A percentile compares a stretch with the other conserved stretches of the same genome.
Conservation (phyloP, 2,329 filamentous ascomycete genomes). For the Sclerotinia subarctica region DNA sequence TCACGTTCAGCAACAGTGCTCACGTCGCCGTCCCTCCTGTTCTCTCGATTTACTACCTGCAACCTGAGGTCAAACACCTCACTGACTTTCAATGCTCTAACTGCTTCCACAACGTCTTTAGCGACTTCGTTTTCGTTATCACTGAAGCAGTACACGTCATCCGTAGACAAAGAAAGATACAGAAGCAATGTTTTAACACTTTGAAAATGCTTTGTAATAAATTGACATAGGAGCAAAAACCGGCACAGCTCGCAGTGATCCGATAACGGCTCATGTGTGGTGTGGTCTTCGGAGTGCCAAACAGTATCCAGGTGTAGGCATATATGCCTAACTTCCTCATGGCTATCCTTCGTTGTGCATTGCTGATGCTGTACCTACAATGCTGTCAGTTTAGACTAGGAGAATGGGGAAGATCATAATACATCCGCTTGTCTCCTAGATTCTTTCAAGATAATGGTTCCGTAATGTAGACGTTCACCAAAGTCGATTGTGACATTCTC, state of each 20-base stretch:
- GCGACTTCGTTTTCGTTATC: background rate
- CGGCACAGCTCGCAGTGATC: background rate
- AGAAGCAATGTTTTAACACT: background rate
- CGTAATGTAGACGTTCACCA: background rate
- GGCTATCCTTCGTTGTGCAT: background rate
- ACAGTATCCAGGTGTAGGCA: background rate
- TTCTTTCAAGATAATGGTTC: background rate
- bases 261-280: background rate
- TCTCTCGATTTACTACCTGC: background rate
- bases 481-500: background rate
- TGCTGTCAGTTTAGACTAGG: background rate
- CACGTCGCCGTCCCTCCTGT: too few species aligned
- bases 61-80: background rate
- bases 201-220: constrained; percentile 7
- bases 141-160: background rate
- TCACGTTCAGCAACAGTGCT: background rate
- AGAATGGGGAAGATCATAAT: background rate
- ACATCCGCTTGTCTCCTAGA: background rate
- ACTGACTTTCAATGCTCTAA: background rate
- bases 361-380: background rate
- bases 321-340: background rate
- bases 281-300: background rate
- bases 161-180: background rate
- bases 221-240: background rate
- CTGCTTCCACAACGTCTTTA: background rate